These are phyloP conservation scores for Herpotrichia juniperi DNA, from an alignment of 2,329 filamentous ascomycete genomes.

Conservation along the genomic window DNA sequence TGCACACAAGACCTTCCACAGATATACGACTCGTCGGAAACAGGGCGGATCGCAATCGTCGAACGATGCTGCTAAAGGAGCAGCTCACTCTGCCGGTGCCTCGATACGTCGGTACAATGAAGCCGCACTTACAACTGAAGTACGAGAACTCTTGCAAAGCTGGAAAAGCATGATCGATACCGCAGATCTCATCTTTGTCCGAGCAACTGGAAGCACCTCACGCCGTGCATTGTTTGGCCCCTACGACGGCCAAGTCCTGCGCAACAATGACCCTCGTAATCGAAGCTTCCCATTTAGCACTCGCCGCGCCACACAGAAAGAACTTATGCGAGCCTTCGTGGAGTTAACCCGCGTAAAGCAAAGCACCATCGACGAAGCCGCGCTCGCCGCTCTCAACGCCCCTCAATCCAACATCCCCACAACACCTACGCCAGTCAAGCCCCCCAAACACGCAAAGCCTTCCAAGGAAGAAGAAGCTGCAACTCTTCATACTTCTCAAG, in stretches of 20 bases:
- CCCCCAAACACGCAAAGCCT: slow-evolving; percentile 61
- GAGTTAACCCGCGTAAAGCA: slow-evolving; percentile 92
- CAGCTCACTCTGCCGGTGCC: slow-evolving; percentile 91
- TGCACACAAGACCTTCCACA: slow-evolving; percentile 96
- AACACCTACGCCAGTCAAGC: slow-evolving; percentile 33
- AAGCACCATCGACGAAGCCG: slow-evolving; percentile 73
- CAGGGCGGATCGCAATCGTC: slow-evolving; percentile 95
- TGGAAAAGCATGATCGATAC: slow-evolving; percentile 89
- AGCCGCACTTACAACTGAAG: slow-evolving; percentile 84
- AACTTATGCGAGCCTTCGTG: slow-evolving; percentile 92
- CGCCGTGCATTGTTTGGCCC: slow-evolving; percentile 86
- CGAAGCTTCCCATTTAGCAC: slow-evolving; percentile 94
- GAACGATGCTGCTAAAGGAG: slow-evolving; percentile 92
- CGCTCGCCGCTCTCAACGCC: slow-evolving; percentile 57
- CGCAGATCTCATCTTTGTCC: slow-evolving; percentile 83
- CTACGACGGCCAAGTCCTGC: slow-evolving; percentile 86
- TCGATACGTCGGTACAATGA: slow-evolving; percentile 93
- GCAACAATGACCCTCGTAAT: slow-evolving; percentile 77
- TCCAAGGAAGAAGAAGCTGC: slow-evolving; percentile 87
- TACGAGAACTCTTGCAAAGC: slow-evolving; percentile 77
- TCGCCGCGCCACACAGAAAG: slow-evolving; percentile 86
- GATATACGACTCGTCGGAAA: slow-evolving; percentile 94
- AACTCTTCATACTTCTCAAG: slow-evolving; percentile 82
- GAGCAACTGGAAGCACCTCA: slow-evolving; percentile 87
- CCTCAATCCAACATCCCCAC: slow-evolving; percentile 49